Evolutionary conservation across 106 monocot species (phyloP), one percentile per base, ranked within the genome.

Genomic region (Allium fistulosum): DNA sequence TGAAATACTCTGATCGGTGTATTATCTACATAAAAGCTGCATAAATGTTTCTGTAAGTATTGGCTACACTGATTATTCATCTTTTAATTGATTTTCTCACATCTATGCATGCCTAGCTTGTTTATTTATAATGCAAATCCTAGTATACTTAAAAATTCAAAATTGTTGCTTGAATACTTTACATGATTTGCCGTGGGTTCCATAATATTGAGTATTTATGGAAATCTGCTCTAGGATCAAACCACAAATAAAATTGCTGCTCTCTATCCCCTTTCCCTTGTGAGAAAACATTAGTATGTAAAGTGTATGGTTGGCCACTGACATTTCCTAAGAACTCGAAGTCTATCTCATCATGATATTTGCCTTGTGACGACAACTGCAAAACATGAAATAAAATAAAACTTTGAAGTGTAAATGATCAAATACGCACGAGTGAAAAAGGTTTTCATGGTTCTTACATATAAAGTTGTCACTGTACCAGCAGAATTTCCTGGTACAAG

Each of bases 1-100:
- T 72, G 79, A 69, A 81, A 85, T 10, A 73, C 84, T 71, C 88
- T 71, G 67, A 88, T 82, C 5, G 88, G 82, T 7, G 68, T 74
- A 9, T 77, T 71, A 61, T 88, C 88, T 47, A 88, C 84, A 65
- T 79, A 77, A 76, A 84, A 85, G 5, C 88, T 88, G 77, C 18
- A 72, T 26, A 37, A 9, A 27, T 4, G 8, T 62, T 13, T 1
- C 6, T n/a, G 9, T 10, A 58, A 27, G 11, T 17, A 46, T 47
- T 49, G 10, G 28, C 9, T 45, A 45, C 45, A 62, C 27, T 16
- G 7, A n/a, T 14, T 58, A 18, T 7, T 16, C 9, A 45, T 62
- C 37, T 45, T 11, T 18, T 14, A 13, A 1, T 58, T 58, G 12
- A 13, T 14, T 58, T 58, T 58, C 14, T 14, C 18, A 2, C 14